Evolutionary conservation across 805 yeast species (phyloP), one percentile per base, ranked within the genome.

Genomic region (Pichia rugopelliculosa): DNA sequence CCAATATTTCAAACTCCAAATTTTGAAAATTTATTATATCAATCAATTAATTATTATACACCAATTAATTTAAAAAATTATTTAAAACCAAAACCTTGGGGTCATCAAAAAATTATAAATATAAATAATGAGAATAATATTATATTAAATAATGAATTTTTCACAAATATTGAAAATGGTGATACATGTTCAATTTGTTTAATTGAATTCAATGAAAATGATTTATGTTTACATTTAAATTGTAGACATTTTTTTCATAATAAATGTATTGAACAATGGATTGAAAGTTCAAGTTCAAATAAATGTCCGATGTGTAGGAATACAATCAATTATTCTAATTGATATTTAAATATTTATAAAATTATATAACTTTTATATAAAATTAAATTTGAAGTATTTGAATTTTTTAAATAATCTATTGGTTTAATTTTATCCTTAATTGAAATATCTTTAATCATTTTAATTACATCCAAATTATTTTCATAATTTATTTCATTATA

Each of bases 191-290:
- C 75, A 4, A 76, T 80, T 13, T 80, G 86, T 57, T 60, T 80
- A 34, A 53, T 71, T 7, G 75, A 74, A 36, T 80, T 74, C 53
- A 72, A 68, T 38, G 52, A 56, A 33, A 72, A 67, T 22, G 84
- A 80, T 24, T 55, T 60, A 18, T 70, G 79, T 33, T 69, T 85
- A 38, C 59, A 61, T 47, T 62, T 80, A 36, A 47, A 55, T 11
- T 80, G 86, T 56, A 58, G 63, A 3, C 86, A 80, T 56, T 53
- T 64, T 26, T 80, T 77, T 62, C 86, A 80, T 59, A 62, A 63
- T 42, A 71, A 65, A 1, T 80, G 86, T 55, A 72, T 80, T 45
- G 86, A 80, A 55, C 72, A 72, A 48, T 79, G 84, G 84, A 62
- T 79, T 11, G 51, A 68, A 25, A 34, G 12, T 36, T 43, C 46